phyloP scores from a whole-genome alignment of 805 yeast genomes.

The Yamadazyma olivae region DNA sequence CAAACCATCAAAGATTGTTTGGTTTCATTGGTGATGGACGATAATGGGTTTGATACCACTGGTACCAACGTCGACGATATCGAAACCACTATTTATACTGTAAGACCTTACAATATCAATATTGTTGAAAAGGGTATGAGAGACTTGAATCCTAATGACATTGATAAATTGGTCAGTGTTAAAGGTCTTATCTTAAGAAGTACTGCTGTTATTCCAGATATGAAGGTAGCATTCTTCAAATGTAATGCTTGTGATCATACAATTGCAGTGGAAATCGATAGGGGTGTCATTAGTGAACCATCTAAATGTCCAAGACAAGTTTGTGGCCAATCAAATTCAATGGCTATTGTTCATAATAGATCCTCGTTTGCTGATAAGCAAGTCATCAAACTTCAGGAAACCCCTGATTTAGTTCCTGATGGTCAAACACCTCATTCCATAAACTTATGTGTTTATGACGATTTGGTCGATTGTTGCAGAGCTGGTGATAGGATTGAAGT shows the following conservation, averaged over 20 bases:
- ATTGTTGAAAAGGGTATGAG: constrained; percentile 74
- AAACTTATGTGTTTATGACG: constrained; percentile 91
- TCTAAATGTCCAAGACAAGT: constrained; percentile 85
- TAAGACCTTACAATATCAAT: constrained; percentile 83
- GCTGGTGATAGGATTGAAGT: constrained; percentile 97
- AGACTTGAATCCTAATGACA: constrained; percentile 89
- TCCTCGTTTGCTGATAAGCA: constrained; percentile 94
- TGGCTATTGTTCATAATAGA: constrained; percentile 89
- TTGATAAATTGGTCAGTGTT: constrained; percentile 86
- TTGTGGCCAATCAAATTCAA: constrained; percentile 79
- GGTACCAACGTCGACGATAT: constrained; percentile 55
- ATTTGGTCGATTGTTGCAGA: constrained; percentile 87
- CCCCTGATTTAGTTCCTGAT: constrained; percentile 94
- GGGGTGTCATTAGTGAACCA: constrained; percentile 94
- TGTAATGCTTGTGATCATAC: constrained; percentile 96
- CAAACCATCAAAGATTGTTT: constrained; percentile 89
- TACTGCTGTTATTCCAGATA: constrained; percentile 92
- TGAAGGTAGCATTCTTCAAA: constrained; percentile 95
- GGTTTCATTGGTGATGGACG: constrained; percentile 65
- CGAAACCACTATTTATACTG: constrained; percentile 79
- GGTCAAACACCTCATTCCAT: constrained; percentile 99
- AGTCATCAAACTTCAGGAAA: constrained; percentile 89
- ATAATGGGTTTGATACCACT: constrained; percentile 18
- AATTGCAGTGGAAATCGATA: constrained; percentile 83
- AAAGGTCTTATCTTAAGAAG: constrained; percentile 89